phyloP scores from a whole-genome alignment of 176 grass and related monocot species.

The Microstegium vimineum region DNA sequence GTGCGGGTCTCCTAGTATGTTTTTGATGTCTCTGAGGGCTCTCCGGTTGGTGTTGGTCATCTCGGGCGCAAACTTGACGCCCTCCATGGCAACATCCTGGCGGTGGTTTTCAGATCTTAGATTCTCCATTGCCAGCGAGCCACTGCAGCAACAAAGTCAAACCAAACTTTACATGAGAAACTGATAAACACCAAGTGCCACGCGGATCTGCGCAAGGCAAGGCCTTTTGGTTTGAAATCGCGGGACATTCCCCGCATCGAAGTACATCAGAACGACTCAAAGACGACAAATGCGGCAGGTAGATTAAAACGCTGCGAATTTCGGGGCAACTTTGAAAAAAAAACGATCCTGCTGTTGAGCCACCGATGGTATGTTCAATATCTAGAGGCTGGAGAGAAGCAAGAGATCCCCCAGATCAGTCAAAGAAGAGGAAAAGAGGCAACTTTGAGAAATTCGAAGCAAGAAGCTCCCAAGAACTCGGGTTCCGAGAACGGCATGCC shows the following conservation, averaged over 20 bases:
- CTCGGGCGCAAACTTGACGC: conserved; percentile 40
- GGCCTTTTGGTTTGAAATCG: conserved; percentile 11
- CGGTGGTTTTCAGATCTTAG: conserved; percentile 21
- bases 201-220: not conserved
- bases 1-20: conserved; percentile 36
- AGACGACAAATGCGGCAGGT: not conserved
- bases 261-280: not conserved
- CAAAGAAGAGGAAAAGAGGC: not conserved
- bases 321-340: not conserved
- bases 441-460: not conserved
- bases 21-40: conserved; percentile 58
- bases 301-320: not conserved
- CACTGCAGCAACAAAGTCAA: conserved; percentile 21
- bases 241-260: not conserved
- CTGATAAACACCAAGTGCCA: not conserved
- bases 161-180: not conserved
- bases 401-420: not conserved
- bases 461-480: not conserved
- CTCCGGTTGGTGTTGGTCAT: conserved; percentile 40
- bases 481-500: not conserved
- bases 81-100: conserved; percentile 52
- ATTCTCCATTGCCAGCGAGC: conserved; percentile 47
- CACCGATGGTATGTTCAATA: not conserved
- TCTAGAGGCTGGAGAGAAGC: not conserved
- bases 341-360: not conserved